Conservation (phyloP, 164 flowering plant genomes). For the Vitis amurensis region DNA sequence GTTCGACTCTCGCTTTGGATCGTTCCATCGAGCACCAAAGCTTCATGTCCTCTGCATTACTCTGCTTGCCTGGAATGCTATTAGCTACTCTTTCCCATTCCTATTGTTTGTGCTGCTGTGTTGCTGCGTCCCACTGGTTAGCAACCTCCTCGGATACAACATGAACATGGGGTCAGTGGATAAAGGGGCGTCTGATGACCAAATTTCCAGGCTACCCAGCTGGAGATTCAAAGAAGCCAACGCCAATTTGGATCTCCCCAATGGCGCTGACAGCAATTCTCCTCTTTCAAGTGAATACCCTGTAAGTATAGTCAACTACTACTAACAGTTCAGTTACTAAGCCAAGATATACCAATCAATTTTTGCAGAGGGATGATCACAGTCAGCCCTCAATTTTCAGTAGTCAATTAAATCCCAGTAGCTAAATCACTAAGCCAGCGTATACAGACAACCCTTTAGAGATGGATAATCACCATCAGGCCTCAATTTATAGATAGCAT, state of each 20-base stretch:
- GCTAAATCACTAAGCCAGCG: too few species aligned
- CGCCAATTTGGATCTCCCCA: slow-evolving; percentile 28
- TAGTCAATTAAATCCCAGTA: too few species aligned
- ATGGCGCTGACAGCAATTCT: slow-evolving; percentile 27
- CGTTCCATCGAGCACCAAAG: slow-evolving; percentile 67
- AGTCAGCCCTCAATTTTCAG: too few species aligned
- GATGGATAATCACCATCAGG: too few species aligned
- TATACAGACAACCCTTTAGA: too few species aligned
- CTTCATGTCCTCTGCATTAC: slow-evolving; percentile 76
- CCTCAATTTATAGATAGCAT: too few species aligned
- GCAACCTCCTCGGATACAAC: slow-evolving; percentile 81
- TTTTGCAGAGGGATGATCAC: too few species aligned
- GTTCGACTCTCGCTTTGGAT: slow-evolving; percentile 73
- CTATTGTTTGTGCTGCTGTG: slow-evolving; percentile 79
- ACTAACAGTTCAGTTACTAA: too few species aligned
- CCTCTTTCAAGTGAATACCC: slow-evolving; percentile 34
- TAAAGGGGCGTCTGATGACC: slow-evolving; percentile 85
- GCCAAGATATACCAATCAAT: too few species aligned
- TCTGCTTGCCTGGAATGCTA: slow-evolving; percentile 90
- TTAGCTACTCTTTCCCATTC: slow-evolving; percentile 93
- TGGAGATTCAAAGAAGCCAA: slow-evolving; percentile 65
- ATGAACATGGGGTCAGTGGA: slow-evolving; percentile 74
- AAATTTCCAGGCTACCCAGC: slow-evolving; percentile 59
- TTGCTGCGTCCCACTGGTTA: slow-evolving; percentile 73
- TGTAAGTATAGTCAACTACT: slow-evolving; percentile 29